Evolutionary conservation across 305 asterid species (phyloP), one percentile per base, ranked within the genome.

Genomic region (Fraxinus paxiana): DNA sequence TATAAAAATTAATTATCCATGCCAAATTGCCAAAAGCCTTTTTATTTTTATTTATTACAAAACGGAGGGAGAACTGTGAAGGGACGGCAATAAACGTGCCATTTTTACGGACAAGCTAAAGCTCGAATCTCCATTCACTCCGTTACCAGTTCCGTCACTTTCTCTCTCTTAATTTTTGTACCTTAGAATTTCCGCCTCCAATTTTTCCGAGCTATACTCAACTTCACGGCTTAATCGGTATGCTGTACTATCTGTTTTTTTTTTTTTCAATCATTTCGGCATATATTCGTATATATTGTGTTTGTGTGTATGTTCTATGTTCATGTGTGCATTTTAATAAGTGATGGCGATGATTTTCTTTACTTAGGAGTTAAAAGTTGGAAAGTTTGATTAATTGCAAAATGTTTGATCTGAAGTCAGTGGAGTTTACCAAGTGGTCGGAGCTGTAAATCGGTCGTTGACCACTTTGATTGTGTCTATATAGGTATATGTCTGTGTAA

Each of bases 401-500:
- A 67, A 30, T 69, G 43, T 69, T 30, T 28, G 41, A 69, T 69
- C 7, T 69, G 38, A 69, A 69, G 75, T 69, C 41, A 30, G 6
- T 31, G 43, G 75, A 30, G 43, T 69, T 31, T 69, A 15, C 13
- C 17, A 6, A 28, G 75, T 15, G 18, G 75, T 30, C 12, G 75
- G 75, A 69, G 41, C 75, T 31, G 75, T 30, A 69, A 69, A 69
- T 69, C 75, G 38, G 75, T 15, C 20, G 75, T 69, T 69, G 75
- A 69, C 75, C 24, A 30, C 35, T 10, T 69, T 69, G 74, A 69
- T 69, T 69, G 75, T 69, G 43, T 69, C 4, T 69, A 5, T 30
- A 69, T 69, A 31, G 41, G 43, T 15, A 69, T 69, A 15, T 69
- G 20, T 28, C 34, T 69, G 22, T 31, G 73, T 65, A 26, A 63